Base-by-base conservation (phyloP, 169 alveolate genomes). In the Theileria orientalis region DNA sequence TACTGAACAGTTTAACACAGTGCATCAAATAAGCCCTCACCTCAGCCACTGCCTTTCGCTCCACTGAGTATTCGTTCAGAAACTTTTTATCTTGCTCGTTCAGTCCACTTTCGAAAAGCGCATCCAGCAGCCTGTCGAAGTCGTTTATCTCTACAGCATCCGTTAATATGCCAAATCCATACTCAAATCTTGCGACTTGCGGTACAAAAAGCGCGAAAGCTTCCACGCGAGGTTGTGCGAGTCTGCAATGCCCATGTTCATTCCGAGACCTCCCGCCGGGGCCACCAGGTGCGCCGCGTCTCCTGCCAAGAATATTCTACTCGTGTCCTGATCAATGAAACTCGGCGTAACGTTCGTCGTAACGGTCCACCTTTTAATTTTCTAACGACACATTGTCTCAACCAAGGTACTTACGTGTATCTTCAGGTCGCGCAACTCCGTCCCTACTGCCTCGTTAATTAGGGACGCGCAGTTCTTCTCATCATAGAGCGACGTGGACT, bases 191-290 rank as follows among this genome's bases (percentile, higher is more conserved):
- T 7, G 6, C 72, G 70, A 41, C 47, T 46, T 19, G 29, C 21
- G 14, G 42, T 79, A 71, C 25, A 79, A 46, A 19, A 70, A 27
- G 5, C 63, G 61, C n/a, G 76, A 77, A 3, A 79, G 57, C 6
- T 84, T 64, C 87, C 87, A 79, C 21, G 83, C 68, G 23, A 79
- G 47, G 44, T 63, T 71, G 63, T 79, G 69, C 21, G 72, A 92
- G 85, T 95, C 98, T 11, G 94, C 95, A 42, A 95, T 80, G 40
- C 98, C 98, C 67, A 96, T 69, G 54, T 95, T 95, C 95, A 95
- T 88, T 21, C 98, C 98, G 70, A 92, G 93, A 16, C 98, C 98
- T 0, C 98, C 98, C 2, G 97, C 93, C 0, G 98, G 98, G 0
- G 98, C 97, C 29, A 95, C 82, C 14, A 92, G 80, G 74, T 95